Percentiles rank a stretch among this genome's conserved stretches.
phyloP scores from a whole-genome alignment of 2,329 filamentous ascomycete species.

The Aspergillus nomiae region DNA sequence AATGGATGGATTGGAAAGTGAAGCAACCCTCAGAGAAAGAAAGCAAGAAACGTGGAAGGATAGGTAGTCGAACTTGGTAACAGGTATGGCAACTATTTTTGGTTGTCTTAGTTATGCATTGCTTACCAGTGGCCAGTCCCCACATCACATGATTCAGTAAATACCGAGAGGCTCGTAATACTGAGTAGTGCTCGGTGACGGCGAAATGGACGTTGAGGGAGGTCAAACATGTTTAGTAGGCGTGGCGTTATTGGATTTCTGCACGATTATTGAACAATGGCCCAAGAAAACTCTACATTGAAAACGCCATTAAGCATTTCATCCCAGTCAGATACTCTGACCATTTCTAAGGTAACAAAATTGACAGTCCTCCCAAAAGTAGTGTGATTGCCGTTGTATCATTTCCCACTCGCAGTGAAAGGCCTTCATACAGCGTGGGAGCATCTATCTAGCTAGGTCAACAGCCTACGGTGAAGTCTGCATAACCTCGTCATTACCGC shows the following conservation, averaged over 20 bases:
- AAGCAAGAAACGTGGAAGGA: no score
- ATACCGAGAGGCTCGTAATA: no score
- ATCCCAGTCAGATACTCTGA: conserved; percentile 35
- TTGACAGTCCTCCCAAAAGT: conserved; percentile 25
- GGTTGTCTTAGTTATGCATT: not conserved
- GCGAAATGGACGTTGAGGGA: not conserved
- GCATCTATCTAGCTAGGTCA: conserved; percentile 8
- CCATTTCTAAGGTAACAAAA: conserved; percentile 41
- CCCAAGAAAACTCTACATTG: conserved; percentile 38
- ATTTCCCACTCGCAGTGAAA: conserved; percentile 19
- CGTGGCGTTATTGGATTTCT: conserved; percentile 15
- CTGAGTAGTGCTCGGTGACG: no score
- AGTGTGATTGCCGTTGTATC: conserved; percentile 22
- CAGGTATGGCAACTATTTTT: not conserved
- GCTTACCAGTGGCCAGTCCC: conserved; percentile 9
- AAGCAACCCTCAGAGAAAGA: not conserved
- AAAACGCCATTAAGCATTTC: conserved; percentile 40
- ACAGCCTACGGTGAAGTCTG: conserved; percentile 51
- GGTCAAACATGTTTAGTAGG: not conserved
- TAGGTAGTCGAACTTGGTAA: not conserved
- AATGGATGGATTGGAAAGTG: not conserved
- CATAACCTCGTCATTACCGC: conserved; percentile 55
- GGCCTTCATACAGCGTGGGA: conserved; percentile 16
- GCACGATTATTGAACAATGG: conserved; percentile 26
- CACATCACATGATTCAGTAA: conserved; percentile 4